Evolutionary conservation across 202 grass and related monocot species (phyloP).

Genomic region (Bolboschoenoplectus hybrid): DNA sequence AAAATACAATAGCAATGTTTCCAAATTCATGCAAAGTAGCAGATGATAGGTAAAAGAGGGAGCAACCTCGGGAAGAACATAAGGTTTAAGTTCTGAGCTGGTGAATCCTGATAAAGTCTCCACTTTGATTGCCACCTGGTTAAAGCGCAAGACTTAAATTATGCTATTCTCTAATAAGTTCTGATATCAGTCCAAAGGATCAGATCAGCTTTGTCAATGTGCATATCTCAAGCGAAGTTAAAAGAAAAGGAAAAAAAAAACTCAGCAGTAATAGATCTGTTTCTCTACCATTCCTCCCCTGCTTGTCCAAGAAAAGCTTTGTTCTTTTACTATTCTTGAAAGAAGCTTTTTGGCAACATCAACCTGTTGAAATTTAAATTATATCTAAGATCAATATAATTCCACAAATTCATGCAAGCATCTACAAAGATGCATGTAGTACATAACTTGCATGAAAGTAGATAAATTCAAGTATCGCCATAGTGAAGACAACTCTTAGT

Average conservation of each 20-base stretch:
- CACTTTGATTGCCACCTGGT: constrained; percentile 77
- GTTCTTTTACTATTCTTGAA: constrained; percentile 62
- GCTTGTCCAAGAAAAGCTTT: constrained; percentile 84
- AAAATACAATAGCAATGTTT: background rate
- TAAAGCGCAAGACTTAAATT: constrained; percentile 33
- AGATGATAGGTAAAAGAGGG: background rate
- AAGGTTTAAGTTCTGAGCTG: constrained; percentile 60
- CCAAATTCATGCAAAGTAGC: background rate
- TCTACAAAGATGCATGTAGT: background rate
- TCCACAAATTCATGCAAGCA: background rate
- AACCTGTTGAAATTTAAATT: constrained; percentile 53
- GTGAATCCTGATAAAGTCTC: constrained; percentile 81
- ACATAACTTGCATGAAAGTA: background rate
- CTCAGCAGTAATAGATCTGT: background rate
- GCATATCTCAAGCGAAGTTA: background rate
- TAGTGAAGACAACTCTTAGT: background rate
- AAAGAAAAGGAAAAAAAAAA: background rate
- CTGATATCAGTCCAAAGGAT: constrained; percentile 29
- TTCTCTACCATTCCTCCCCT: constrained; percentile 80
- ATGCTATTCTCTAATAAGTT: constrained; percentile 27
- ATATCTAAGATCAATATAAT: background rate
- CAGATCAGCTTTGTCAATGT: constrained; percentile 24
- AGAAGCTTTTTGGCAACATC: constrained; percentile 80
- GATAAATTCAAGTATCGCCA: background rate
- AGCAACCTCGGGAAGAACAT: constrained; percentile 68